Evolutionary conservation across 1,284 basidiomycete species (phyloP).

Genomic region (Takashimella koratensis): DNA sequence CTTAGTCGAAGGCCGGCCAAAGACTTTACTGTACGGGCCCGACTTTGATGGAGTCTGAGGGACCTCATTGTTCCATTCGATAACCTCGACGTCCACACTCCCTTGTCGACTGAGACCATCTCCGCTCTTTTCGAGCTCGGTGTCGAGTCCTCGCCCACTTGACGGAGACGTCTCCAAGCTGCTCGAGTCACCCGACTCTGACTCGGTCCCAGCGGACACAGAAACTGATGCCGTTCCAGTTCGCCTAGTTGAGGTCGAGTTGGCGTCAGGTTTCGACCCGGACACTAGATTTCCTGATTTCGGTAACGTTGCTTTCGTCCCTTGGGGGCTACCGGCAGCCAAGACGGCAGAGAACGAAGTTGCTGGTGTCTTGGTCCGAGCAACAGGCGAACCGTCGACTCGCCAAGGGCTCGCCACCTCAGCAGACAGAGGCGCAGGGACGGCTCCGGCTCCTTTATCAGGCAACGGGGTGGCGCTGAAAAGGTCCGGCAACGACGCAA

Average conservation of each 20-base stretch:
- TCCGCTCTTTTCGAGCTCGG: background rate
- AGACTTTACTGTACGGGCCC: too few species aligned
- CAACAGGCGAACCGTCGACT: conserved; percentile 21
- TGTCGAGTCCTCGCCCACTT: background rate
- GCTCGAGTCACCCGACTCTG: background rate
- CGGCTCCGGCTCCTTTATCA: conserved; percentile 13
- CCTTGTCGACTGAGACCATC: background rate
- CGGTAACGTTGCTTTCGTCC: background rate
- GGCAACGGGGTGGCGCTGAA: conserved; percentile 59
- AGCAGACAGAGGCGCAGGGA: conserved; percentile 53
- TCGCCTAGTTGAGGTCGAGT: conserved; percentile 1
- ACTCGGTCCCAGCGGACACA: background rate
- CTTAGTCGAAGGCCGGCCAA: too few species aligned
- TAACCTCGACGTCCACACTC: conserved; percentile 8
- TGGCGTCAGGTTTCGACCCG: background rate
- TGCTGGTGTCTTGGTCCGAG: conserved; percentile 5
- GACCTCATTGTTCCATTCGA: conserved; percentile 15
- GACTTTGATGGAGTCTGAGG: background rate
- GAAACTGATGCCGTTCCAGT: background rate
- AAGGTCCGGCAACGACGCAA: conserved; percentile 59
- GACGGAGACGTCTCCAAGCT: background rate
- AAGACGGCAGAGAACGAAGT: conserved; percentile 59
- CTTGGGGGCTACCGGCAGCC: background rate
- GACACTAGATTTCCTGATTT: too few species aligned
- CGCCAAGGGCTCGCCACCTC: conserved; percentile 25